These are phyloP conservation scores for Potentilla sterilis DNA, from an alignment of 306 rosid genomes.

Conservation along the genomic window DNA sequence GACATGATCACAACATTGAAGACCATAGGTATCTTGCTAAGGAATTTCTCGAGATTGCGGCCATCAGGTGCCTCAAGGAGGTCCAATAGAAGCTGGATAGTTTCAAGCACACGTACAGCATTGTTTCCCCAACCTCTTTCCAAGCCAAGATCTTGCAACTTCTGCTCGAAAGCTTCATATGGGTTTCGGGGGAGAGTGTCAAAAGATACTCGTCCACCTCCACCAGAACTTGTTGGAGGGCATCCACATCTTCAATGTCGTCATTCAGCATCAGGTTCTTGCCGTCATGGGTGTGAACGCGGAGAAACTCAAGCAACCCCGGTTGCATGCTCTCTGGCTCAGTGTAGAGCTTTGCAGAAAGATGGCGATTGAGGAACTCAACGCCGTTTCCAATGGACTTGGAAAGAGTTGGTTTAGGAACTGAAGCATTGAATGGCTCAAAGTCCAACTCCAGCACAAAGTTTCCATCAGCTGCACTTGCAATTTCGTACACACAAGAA, in stretches of 20 bases:
- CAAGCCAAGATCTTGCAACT: constrained; percentile 83
- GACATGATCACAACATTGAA: constrained; percentile 95
- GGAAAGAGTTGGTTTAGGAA: constrained; percentile 82
- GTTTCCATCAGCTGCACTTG: constrained; percentile 60
- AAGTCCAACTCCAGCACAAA: constrained; percentile 95
- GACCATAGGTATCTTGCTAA: constrained; percentile 91
- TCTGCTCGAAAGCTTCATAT: constrained; percentile 57
- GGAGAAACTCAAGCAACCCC: constrained; percentile 70
- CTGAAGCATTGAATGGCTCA: constrained; percentile 77
- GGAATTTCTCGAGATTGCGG: constrained; percentile 84
- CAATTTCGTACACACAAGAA: constrained; percentile 5
- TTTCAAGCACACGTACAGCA: constrained; percentile 68
- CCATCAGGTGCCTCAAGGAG: constrained; percentile 99
- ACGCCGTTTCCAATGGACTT: constrained; percentile 96
- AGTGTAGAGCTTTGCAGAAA: constrained; percentile 90
- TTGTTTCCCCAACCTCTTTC: constrained; percentile 99
- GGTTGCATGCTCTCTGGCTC: constrained; percentile 95
- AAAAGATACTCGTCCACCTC: constrained; percentile 76
- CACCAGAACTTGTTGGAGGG: constrained; percentile 71
- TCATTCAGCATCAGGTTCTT: constrained; percentile 91
- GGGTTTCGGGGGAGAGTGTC: constrained; percentile 50
- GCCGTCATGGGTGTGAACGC: constrained; percentile 79
- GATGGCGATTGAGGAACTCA: constrained; percentile 91
- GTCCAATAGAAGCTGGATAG: constrained; percentile 87
- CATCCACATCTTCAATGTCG: constrained; percentile 62